A percentile compares a stretch with the other conserved stretches of the same genome.
phyloP scores from a whole-genome alignment of 805 yeast genomes.

The Lachancea quebecensis region DNA sequence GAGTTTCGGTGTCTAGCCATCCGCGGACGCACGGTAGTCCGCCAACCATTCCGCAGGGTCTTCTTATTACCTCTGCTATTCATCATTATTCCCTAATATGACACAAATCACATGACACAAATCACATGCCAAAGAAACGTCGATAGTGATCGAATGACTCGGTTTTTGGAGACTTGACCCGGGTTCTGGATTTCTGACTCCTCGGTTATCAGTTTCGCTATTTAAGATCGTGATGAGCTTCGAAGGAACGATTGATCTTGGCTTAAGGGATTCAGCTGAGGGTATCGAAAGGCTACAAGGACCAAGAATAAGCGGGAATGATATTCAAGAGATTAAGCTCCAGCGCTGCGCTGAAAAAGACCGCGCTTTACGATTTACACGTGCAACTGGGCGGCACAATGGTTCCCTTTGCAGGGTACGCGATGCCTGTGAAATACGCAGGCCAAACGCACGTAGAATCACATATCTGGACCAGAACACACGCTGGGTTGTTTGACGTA shows the following conservation, averaged over 20 bases:
- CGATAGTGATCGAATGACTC: too few species aligned
- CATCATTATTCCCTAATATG: too few species aligned
- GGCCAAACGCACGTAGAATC: slow-evolving; percentile 87
- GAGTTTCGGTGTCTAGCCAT: too few species aligned
- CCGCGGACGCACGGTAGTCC: too few species aligned
- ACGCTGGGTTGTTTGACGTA: slow-evolving; percentile 91
- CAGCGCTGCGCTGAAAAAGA: slow-evolving; percentile 40
- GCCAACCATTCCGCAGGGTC: too few species aligned
- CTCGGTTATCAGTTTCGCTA: not conserved
- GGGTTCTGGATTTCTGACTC: not conserved
- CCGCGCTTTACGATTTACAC: slow-evolving; percentile 81
- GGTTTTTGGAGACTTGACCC: not conserved
- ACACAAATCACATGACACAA: too few species aligned
- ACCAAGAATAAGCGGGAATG: not conserved
- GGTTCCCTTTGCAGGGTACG: slow-evolving; percentile 95
- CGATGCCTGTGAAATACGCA: slow-evolving; percentile 87
- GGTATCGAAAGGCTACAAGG: not conserved
- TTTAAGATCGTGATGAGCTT: not conserved
- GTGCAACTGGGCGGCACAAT: slow-evolving; percentile 74
- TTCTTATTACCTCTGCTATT: too few species aligned
- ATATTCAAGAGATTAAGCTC: slow-evolving; percentile 27
- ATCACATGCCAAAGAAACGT: too few species aligned
- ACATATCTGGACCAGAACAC: slow-evolving; percentile 85
- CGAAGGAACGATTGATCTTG: not conserved
- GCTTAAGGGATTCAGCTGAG: not conserved